These are phyloP conservation scores for Fragosphaeria purpurea DNA, from an alignment of 2,329 filamentous ascomycete species.

Conservation along the genomic window DNA sequence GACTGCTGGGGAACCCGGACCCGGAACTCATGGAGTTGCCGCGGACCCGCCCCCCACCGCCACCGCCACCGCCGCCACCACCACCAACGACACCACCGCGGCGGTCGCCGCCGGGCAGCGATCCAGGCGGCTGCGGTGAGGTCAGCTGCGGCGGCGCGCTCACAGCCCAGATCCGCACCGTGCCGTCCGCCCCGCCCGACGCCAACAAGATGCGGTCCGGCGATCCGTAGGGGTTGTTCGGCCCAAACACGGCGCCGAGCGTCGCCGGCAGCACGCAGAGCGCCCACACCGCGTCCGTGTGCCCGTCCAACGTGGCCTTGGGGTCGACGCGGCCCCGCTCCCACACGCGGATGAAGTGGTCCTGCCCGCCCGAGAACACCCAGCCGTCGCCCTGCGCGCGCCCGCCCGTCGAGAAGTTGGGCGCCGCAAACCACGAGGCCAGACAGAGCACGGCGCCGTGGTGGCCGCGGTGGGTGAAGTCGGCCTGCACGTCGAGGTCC, in stretches of 20 bases:
- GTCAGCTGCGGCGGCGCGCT: conserved; percentile 79
- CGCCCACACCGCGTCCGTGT: conserved; percentile 93
- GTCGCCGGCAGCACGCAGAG: conserved; percentile 85
- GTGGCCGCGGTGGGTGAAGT: conserved; percentile 93
- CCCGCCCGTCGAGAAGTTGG: conserved; percentile 81
- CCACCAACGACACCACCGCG: conserved; percentile 36
- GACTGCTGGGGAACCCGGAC: conserved; percentile 80
- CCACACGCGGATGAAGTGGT: conserved; percentile 89
- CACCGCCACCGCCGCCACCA: conserved; percentile 39
- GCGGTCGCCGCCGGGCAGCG: conserved; percentile 33
- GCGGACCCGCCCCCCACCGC: conserved; percentile 67
- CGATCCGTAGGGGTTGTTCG: conserved; percentile 62
- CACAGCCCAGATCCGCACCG: conserved; percentile 87
- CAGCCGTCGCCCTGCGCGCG: conserved; percentile 86
- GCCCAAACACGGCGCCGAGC: conserved; percentile 70
- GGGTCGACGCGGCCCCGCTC: conserved; percentile 89
- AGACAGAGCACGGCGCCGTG: conserved; percentile 81
- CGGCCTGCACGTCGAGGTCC: conserved; percentile 83
- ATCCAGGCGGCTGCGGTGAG: conserved; percentile 59
- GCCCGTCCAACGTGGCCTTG: conserved; percentile 86
- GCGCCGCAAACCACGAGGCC: conserved; percentile 76
- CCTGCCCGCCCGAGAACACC: conserved; percentile 97
- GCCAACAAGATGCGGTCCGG: conserved; percentile 82
- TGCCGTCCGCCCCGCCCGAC: conserved; percentile 83
- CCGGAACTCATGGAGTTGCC: conserved; percentile 92